Evolutionary conservation across 192 early-diverging fungal genomes (phyloP), one percentile per base, ranked within the genome.

Genomic region (Geranomyces michiganensis): DNA sequence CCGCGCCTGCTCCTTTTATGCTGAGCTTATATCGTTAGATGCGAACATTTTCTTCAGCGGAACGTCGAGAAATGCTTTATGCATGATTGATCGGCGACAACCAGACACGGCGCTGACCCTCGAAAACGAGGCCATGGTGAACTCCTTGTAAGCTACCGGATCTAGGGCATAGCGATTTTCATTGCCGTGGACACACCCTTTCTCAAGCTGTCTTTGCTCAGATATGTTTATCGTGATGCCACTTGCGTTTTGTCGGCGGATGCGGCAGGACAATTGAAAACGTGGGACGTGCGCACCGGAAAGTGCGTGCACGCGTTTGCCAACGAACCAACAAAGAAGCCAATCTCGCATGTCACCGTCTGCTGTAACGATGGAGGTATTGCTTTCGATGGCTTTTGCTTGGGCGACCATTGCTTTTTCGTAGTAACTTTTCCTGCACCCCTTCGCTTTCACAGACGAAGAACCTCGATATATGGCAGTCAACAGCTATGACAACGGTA

Each of bases 401-500:
- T n/a, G n/a, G n/a, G n/a, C n/a, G n/a, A n/a, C n/a, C n/a, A n/a
- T n/a, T n/a, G n/a, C n/a, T n/a, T n/a, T n/a, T n/a, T n/a, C n/a
- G n/a, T n/a, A n/a, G n/a, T n/a, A n/a, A n/a, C n/a, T n/a, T 47
- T 12, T 47, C 46, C n/a, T 47, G 13, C 46, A 47, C n/a, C 12
- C 12, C 12, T 47, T n/a, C n/a, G n/a, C n/a, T n/a, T n/a, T n/a
- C 51, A 75, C 55, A 24, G 76, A 81, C n/a, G 80, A 84, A 47
- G 81, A 83, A 75, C 79, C 92, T 19, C 82, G 94, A 62, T 93
- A 92, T 76, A 87, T 97, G 82, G 92, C 93, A 29, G 87, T 91
- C 30, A 97, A 94, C 72, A 92, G 92, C 65, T 97, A 97, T 56
- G 95, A 97, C 79, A 97, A 96, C 71, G 85, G 92, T 92, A 84